phyloP scores from a whole-genome alignment of 345 rosid species.

The Rubroshorea leprosula region DNA sequence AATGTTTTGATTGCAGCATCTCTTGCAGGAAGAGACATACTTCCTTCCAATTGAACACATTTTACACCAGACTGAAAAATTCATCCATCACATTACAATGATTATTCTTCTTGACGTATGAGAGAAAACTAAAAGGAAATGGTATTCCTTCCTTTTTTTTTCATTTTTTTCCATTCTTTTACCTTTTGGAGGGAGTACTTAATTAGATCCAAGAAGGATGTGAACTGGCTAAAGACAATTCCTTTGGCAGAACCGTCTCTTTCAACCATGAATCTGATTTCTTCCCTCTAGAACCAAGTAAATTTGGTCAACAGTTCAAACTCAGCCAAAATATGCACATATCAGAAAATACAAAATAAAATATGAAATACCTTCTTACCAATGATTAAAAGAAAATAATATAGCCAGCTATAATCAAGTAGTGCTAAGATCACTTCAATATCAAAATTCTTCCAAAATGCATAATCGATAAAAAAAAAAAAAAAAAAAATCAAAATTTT shows the following conservation, averaged over 20 bases:
- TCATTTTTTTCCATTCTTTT: too few species aligned
- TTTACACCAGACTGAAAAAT: slow-evolving; percentile 64
- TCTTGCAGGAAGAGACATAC: slow-evolving; percentile 74
- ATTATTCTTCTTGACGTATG: background rate
- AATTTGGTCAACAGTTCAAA: slow-evolving; percentile 10
- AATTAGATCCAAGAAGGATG: slow-evolving; percentile 89
- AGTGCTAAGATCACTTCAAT: too few species aligned
- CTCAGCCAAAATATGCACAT: background rate
- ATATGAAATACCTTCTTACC: background rate
- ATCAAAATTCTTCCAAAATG: too few species aligned
- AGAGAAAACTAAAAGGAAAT: slow-evolving; percentile 1
- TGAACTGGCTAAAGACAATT: slow-evolving; percentile 97
- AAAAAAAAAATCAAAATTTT: too few species aligned
- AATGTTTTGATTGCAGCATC: slow-evolving; percentile 83
- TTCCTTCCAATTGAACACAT: slow-evolving; percentile 87
- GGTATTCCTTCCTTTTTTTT: background rate
- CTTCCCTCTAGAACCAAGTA: slow-evolving; percentile 68
- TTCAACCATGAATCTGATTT: slow-evolving; percentile 87
- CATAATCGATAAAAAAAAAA: too few species aligned
- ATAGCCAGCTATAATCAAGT: background rate
- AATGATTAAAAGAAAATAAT: too few species aligned
- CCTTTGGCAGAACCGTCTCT: slow-evolving; percentile 98
- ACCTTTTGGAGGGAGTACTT: slow-evolving; percentile 83
- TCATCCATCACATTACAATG: background rate
- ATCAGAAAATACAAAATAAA: background rate